Percentiles rank a stretch among this genome's conserved stretches.
phyloP scores from a whole-genome alignment of 2,329 filamentous ascomycete species.

The Arthrinium phaeospermum region DNA sequence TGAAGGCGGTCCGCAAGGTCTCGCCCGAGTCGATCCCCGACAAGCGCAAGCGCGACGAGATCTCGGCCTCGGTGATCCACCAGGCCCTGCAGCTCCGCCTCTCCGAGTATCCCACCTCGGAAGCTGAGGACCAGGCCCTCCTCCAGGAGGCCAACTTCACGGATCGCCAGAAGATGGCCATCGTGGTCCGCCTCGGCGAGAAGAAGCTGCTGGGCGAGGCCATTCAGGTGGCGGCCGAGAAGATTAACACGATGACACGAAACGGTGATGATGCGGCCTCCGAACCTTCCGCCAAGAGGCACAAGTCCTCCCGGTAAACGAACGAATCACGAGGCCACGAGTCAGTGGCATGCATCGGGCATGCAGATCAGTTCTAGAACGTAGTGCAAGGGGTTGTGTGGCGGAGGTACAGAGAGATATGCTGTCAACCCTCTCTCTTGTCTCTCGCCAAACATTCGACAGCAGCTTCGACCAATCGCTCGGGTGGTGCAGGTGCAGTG shows the following conservation, averaged over 20 bases:
- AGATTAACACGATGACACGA: conserved; percentile 29
- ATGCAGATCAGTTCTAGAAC: not conserved
- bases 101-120: conserved; percentile 49
- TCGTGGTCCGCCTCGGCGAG: conserved; percentile 73
- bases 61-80: conserved; percentile 48
- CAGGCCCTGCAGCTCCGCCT: conserved; percentile 45
- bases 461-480: not conserved
- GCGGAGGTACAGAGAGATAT: conserved; percentile 2
- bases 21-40: conserved; percentile 50
- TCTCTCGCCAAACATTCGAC: not conserved
- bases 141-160: conserved; percentile 38
- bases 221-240: conserved; percentile 43
- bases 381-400: not conserved
- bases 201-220: conserved; percentile 69
- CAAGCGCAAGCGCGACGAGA: conserved; percentile 55
- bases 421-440: not conserved
- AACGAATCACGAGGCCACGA: conserved; percentile 10
- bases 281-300: conserved; percentile 38
- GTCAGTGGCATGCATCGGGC: not conserved
- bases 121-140: conserved; percentile 47
- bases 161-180: conserved; percentile 62
- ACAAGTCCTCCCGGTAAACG: conserved; percentile 30
- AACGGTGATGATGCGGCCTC: conserved; percentile 23
- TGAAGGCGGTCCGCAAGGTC: conserved; percentile 55
- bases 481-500: not conserved